Evolutionary conservation across 2,329 filamentous ascomycete genomes (phyloP), one percentile per base, ranked within the genome.

Genomic region (Colletotrichum incanum): DNA sequence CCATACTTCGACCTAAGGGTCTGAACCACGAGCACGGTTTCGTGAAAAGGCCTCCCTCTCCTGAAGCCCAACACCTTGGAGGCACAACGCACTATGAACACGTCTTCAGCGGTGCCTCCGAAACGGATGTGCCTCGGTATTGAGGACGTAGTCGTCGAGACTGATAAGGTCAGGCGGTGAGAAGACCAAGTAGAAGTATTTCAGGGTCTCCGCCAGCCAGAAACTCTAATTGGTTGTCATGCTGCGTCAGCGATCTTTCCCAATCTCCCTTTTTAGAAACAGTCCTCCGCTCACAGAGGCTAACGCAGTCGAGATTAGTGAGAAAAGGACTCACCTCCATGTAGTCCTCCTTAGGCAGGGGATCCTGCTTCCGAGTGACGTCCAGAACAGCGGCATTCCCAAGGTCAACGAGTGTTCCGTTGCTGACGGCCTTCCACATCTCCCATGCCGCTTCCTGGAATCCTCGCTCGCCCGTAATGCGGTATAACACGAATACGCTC

Each of bases 121-220:
- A 50, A 85, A 78, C 1, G 86, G 86, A 75, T 88, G 86, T 2
- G 86, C 87, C 76, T 88, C 87, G 1, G 87, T 89, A 67, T 88
- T 89, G 34, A 91, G 80, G 59, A 94, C 90, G 80, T 86, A 94
- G 14, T 93, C 87, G 79, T 94, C 92, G 77, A 94, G 80, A 77
- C 86, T 92, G 58, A 93, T 84, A 37, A 91, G 76, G 31, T 88
- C 85, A 1, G 91, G 88, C 28, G 92, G 88, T 39, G 88, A 90
- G 75, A 94, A 94, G 47, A 94, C 87, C 63, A 94, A 80, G 75
- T 92, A 94, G 72, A 94, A 93, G 75, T 94, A 94, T 81, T 94
- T 94, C 71, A 94, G 81, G 26, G 92, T 94, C 83, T 94, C 92
- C 0, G 90, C 90, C 76, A 92, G 83, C 91, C 92, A 94, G 76